Evolutionary conservation across 345 rosid species (phyloP).

Genomic region (Euphorbia tirucalli): DNA sequence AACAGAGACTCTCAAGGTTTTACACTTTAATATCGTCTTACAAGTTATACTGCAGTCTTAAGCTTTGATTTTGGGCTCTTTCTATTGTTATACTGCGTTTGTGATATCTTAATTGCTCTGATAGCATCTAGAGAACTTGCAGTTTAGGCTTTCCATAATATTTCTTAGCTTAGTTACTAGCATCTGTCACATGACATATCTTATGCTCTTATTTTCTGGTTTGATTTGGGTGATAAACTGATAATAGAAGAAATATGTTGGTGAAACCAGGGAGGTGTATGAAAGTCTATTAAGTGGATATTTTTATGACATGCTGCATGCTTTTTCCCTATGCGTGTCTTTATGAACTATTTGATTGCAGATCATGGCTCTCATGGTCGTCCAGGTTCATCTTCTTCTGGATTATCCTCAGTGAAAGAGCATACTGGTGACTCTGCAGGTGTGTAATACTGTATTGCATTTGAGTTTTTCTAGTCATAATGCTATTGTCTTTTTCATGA

Average conservation of each 20-base stretch:
- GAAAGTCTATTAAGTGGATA: not conserved
- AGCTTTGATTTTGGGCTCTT: constrained; percentile 21
- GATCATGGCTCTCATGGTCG: constrained; percentile 47
- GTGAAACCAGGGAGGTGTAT: not conserved
- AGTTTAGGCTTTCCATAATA: not conserved
- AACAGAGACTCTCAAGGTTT: constrained; percentile 64
- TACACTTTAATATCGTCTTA: constrained; percentile 10
- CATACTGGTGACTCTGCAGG: constrained; percentile 43
- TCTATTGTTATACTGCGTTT: not conserved
- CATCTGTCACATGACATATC: not conserved
- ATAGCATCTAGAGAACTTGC: constrained; percentile 1
- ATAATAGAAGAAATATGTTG: not conserved
- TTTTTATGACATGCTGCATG: not conserved
- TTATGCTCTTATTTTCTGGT: not conserved
- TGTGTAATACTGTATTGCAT: constrained; percentile 28
- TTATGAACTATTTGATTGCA: constrained; percentile 35
- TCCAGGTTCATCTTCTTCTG: constrained; percentile 57
- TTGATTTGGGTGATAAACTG: not conserved
- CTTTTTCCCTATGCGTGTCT: not conserved
- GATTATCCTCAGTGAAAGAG: constrained; percentile 40
- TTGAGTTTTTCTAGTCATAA: not conserved
- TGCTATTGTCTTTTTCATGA: not conserved
- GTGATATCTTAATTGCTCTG: not conserved
- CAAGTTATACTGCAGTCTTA: constrained; percentile 5
- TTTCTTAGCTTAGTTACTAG: not conserved